Conservation (phyloP, 345 rosid species). For the Passiflora organensis region DNA sequence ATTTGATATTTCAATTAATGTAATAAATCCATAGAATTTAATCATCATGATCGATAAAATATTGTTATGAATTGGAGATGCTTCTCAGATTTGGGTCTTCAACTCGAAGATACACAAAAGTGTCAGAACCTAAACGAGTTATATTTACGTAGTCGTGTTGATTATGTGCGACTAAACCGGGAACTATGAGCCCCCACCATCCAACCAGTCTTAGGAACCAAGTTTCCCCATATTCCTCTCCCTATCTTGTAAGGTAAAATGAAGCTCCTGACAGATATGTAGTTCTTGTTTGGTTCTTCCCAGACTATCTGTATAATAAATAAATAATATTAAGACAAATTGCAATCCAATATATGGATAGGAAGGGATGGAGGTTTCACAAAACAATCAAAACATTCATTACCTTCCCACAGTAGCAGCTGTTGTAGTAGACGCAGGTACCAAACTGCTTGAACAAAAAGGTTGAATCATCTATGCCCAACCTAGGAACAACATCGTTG, state of each 20-base stretch:
- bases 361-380: background rate
- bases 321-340: background rate
- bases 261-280: slow-evolving; percentile 7
- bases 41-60: too few species aligned
- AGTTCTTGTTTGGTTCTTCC: slow-evolving; percentile 13
- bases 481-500: slow-evolving; percentile 52
- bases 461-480: slow-evolving; percentile 45
- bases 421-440: slow-evolving; percentile 48
- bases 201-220: slow-evolving; percentile 3
- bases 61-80: too few species aligned
- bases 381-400: background rate
- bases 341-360: background rate
- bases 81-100: too few species aligned
- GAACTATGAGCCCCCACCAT: slow-evolving; percentile 10
- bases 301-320: slow-evolving; percentile 1
- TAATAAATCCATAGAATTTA: too few species aligned
- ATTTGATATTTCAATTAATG: too few species aligned
- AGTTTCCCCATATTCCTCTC: slow-evolving; percentile 5
- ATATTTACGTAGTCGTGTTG: slow-evolving; percentile 12
- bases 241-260: slow-evolving; percentile 3
- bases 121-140: slow-evolving; percentile 9
- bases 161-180: slow-evolving; percentile 9
- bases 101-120: too few species aligned
- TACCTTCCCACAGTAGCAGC: slow-evolving; percentile 54
- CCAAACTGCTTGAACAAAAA: slow-evolving; percentile 60